These are phyloP conservation scores for Pseudogymnoascus sp. DNA, from an alignment of 2,329 filamentous ascomycete species.

Conservation along the genomic window DNA sequence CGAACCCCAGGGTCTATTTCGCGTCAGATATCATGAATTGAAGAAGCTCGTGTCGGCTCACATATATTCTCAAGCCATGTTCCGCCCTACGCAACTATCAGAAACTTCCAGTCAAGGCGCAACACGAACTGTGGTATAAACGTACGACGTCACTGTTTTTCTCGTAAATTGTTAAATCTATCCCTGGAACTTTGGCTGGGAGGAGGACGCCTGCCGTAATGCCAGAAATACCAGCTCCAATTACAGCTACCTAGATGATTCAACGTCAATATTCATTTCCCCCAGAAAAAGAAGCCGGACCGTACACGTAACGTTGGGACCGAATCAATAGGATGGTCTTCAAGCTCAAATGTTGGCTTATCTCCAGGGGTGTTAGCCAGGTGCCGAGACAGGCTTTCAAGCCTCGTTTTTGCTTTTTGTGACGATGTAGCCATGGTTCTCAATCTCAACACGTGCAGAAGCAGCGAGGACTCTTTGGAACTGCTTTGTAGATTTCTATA, in stretches of 20 bases:
- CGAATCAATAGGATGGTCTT: constrained; percentile 31
- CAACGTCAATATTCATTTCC: neutral
- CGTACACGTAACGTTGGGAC: constrained; percentile 9
- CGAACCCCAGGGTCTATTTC: constrained; percentile 39
- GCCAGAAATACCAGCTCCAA: constrained; percentile 57
- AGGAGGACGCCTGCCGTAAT: constrained; percentile 58
- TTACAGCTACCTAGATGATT: constrained; percentile 41
- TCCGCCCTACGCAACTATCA: constrained; percentile 32
- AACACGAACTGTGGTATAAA: constrained; percentile 43
- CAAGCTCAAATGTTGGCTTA: constrained; percentile 27
- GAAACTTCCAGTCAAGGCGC: constrained; percentile 19
- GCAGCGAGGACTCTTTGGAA: neutral
- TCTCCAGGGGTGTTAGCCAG: neutral
- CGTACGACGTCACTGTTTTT: constrained; percentile 58
- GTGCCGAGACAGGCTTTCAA: neutral
- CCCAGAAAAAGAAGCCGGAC: neutral
- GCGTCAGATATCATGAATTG: constrained; percentile 42
- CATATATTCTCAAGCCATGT: constrained; percentile 46
- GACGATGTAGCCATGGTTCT: neutral
- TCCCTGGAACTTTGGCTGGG: constrained; percentile 59
- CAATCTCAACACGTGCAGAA: neutral
- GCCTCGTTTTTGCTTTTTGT: neutral
- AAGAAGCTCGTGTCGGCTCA: constrained; percentile 14
- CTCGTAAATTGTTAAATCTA: constrained; percentile 58
- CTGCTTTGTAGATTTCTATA: neutral